Evolutionary conservation across 148 eudicot species (phyloP).

Genomic region (Arctostaphylos glauca): DNA sequence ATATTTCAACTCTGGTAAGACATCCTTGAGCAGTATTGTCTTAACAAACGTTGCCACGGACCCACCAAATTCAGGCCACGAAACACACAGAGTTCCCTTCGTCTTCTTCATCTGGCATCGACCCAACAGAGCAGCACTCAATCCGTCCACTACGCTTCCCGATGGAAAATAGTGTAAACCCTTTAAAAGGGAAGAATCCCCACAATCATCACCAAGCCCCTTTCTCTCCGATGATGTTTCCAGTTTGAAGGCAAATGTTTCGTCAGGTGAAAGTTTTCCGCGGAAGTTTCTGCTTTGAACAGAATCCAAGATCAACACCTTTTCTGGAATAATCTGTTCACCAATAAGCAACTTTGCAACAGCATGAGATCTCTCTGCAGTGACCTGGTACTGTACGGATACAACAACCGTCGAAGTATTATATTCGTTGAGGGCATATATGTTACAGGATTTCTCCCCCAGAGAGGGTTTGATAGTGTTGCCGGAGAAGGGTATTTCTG

Average conservation of each 20-base stretch:
- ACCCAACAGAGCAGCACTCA: constrained; percentile 73
- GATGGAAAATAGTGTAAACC: constrained; percentile 70
- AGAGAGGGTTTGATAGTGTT: constrained; percentile 56
- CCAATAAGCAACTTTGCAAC: constrained; percentile 63
- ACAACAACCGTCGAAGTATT: constrained; percentile 45
- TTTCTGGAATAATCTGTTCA: constrained; percentile 65
- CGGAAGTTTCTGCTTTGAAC: constrained; percentile 72
- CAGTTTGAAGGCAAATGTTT: constrained; percentile 70
- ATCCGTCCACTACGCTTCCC: constrained; percentile 65
- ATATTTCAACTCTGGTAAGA: constrained; percentile 45
- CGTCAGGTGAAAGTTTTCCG: constrained; percentile 77
- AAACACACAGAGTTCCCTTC: constrained; percentile 57
- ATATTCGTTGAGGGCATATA: constrained; percentile 50
- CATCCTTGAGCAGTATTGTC: constrained; percentile 53
- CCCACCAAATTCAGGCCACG: constrained; percentile 81
- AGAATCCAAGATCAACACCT: constrained; percentile 75
- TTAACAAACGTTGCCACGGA: constrained; percentile 50
- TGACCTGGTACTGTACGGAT: constrained; percentile 52
- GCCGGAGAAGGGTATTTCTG: constrained; percentile 70
- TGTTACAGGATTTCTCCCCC: constrained; percentile 66
- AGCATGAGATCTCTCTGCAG: constrained; percentile 74
- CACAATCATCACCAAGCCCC: constrained; percentile 14
- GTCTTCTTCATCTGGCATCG: constrained; percentile 65
- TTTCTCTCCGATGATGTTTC: constrained; percentile 31
- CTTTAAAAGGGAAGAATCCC: constrained; percentile 36